Evolutionary conservation across 2,329 filamentous ascomycete genomes (phyloP).

Genomic region (Talaromyces piceae): DNA sequence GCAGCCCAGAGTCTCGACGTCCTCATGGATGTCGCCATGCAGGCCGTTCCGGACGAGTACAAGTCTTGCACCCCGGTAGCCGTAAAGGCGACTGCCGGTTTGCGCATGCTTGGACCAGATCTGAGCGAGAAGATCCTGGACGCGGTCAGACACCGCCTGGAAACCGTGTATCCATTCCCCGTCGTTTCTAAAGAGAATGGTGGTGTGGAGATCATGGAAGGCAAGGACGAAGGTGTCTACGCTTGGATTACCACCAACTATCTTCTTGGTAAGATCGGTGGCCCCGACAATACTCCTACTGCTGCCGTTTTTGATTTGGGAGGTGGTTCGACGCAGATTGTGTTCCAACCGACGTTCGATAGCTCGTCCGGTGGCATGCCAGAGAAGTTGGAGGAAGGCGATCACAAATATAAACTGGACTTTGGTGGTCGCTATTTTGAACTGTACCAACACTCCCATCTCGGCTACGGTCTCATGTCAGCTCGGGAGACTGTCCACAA

Average conservation of each 20-base stretch:
- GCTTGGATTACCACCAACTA: conserved; percentile 99
- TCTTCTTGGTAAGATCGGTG: conserved; percentile 92
- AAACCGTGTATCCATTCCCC: conserved; percentile 88
- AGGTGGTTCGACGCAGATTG: conserved; percentile 95
- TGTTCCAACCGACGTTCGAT: conserved; percentile 93
- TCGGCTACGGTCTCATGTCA: conserved; percentile 94
- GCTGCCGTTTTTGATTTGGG: conserved; percentile 95
- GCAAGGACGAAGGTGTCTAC: conserved; percentile 93
- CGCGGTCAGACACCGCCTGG: conserved; percentile 74
- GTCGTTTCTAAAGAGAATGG: conserved; percentile 78
- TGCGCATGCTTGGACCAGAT: conserved; percentile 76
- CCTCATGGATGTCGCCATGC: conserved; percentile 78
- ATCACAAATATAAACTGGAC: conserved; percentile 88
- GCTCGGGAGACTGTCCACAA: conserved; percentile 82
- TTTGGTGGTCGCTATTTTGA: conserved; percentile 89
- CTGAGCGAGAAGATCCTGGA: conserved; percentile 77
- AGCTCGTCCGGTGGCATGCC: conserved; percentile 70
- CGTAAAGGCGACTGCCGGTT: conserved; percentile 94
- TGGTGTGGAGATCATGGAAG: conserved; percentile 95
- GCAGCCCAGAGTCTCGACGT: conserved; percentile 85
- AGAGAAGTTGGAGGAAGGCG: conserved; percentile 73
- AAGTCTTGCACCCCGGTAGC: conserved; percentile 89
- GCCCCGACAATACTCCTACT: conserved; percentile 79
- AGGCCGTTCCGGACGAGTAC: conserved; percentile 76
- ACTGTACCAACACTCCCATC: conserved; percentile 95